phyloP scores from a whole-genome alignment of 805 yeast genomes.

The Cyberlindnera japonica region DNA sequence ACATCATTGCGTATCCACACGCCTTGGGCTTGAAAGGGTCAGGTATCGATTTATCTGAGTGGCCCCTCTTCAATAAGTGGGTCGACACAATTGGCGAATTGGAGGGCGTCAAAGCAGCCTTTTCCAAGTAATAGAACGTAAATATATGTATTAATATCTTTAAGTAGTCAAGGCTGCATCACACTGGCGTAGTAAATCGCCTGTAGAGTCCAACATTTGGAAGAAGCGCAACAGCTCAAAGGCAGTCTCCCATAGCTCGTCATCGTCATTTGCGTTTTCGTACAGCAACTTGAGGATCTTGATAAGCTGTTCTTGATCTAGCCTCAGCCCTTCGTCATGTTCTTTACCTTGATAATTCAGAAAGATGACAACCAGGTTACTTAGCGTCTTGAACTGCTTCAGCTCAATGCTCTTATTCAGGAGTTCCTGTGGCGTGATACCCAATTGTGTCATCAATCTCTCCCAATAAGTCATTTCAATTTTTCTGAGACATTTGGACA shows the following conservation, averaged over 20 bases:
- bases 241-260: conserved; percentile 30
- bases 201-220: conserved; percentile 27
- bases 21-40: conserved; percentile 14
- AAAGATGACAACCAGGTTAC: conserved; percentile 44
- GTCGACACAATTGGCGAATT: conserved; percentile 8
- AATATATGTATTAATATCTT: neutral
- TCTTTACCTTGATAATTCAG: conserved; percentile 33
- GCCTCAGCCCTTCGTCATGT: conserved; percentile 8
- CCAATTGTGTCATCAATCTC: conserved; percentile 35
- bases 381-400: conserved; percentile 43
- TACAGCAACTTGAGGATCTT: conserved; percentile 26
- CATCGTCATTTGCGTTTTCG: conserved; percentile 27
- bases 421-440: conserved; percentile 39
- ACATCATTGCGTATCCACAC: conserved; percentile 41
- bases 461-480: conserved; percentile 49
- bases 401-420: conserved; percentile 39
- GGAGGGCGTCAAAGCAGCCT: conserved; percentile 14
- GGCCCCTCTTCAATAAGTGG: conserved; percentile 19
- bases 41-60: conserved; percentile 9
- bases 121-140: conserved; percentile 6
- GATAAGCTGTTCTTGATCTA: conserved; percentile 22
- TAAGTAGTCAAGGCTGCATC: neutral
- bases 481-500: conserved; percentile 47
- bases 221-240: conserved; percentile 30
- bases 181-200: conserved; percentile 19